These are phyloP conservation scores for Neurospora sp. DNA, from an alignment of 495 filamentous ascomycete genomes.

Conservation along the genomic window DNA sequence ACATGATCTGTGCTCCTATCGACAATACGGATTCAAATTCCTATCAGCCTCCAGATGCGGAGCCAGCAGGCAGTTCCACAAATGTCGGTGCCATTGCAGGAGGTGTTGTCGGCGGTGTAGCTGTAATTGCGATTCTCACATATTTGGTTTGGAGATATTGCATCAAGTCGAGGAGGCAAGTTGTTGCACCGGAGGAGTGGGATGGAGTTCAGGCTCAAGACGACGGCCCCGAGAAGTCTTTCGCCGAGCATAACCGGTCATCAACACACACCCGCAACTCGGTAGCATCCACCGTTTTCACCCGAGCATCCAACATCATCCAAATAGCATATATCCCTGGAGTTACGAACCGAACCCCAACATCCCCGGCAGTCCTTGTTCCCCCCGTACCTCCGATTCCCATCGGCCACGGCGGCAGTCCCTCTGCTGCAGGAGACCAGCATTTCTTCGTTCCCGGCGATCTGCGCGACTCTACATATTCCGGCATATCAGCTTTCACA, in stretches of 20 bases:
- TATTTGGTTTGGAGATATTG: conserved; percentile 81
- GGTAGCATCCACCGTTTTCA: conserved; percentile 90
- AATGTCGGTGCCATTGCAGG: conserved; percentile 76
- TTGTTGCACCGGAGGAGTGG: conserved; percentile 38
- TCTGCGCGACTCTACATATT: conserved; percentile 79
- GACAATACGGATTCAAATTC: background rate
- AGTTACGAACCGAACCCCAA: conserved; percentile 82
- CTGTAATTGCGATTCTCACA: conserved; percentile 54
- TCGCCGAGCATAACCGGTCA: conserved; percentile 52
- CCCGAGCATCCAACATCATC: conserved; percentile 94
- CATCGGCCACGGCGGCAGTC: conserved; percentile 47
- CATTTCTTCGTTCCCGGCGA: conserved; percentile 93
- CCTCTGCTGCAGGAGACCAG: conserved; percentile 58
- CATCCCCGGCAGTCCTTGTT: conserved; percentile 71
- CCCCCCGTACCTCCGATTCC: conserved; percentile 91
- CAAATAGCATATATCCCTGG: conserved; percentile 99
- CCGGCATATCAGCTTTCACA: conserved; percentile 51
- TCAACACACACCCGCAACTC: conserved; percentile 84
- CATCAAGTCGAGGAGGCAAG: conserved; percentile 65
- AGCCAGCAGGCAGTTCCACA: conserved; percentile 30
- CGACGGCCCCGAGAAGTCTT: conserved; percentile 47
- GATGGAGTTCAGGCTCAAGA: conserved; percentile 43
- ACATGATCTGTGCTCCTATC: conserved; percentile 28
- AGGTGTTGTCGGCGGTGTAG: conserved; percentile 71
- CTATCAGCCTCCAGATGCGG: conserved; percentile 18